Conservation (phyloP, 805 yeast genomes). For the Candida rishiriensis region DNA sequence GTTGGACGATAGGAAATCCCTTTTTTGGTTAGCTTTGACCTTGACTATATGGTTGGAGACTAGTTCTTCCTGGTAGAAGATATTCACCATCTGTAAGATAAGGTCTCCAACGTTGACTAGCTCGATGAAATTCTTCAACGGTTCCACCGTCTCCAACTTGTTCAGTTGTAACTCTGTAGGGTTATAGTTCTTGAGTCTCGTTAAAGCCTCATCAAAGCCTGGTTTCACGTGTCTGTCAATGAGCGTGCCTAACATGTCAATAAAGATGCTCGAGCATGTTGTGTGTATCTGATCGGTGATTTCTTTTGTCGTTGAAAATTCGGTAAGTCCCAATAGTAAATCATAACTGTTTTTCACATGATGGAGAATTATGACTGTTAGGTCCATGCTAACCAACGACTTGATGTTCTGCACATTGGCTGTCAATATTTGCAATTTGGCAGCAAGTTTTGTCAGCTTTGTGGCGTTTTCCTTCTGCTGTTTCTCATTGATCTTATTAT, state of each 20-base stretch:
- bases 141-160: conserved; percentile 51
- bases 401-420: conserved; percentile 73
- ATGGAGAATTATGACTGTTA: conserved; percentile 67
- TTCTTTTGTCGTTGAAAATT: conserved; percentile 27
- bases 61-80: conserved; percentile 85
- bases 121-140: conserved; percentile 82
- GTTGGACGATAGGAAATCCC: conserved; percentile 74
- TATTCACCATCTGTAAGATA: conserved; percentile 86
- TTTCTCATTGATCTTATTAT: conserved; percentile 23
- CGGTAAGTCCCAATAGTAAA: conserved; percentile 45
- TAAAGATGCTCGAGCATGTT: conserved; percentile 57
- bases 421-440: conserved; percentile 71
- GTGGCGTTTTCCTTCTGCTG: conserved; percentile 20
- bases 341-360: conserved; percentile 62
- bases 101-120: conserved; percentile 89
- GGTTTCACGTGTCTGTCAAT: conserved; percentile 73
- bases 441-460: conserved; percentile 62
- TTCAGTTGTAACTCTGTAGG: conserved; percentile 40
- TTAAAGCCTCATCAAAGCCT: conserved; percentile 81
- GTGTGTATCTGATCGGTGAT: conserved; percentile 29
- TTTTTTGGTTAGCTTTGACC: conserved; percentile 45
- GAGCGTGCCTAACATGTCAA: conserved; percentile 55
- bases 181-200: conserved; percentile 63
- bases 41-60: conserved; percentile 46
- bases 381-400: conserved; percentile 72